Base-by-base conservation (phyloP, 2,329 filamentous ascomycete genomes). In the Talaromyces sp. region DNA sequence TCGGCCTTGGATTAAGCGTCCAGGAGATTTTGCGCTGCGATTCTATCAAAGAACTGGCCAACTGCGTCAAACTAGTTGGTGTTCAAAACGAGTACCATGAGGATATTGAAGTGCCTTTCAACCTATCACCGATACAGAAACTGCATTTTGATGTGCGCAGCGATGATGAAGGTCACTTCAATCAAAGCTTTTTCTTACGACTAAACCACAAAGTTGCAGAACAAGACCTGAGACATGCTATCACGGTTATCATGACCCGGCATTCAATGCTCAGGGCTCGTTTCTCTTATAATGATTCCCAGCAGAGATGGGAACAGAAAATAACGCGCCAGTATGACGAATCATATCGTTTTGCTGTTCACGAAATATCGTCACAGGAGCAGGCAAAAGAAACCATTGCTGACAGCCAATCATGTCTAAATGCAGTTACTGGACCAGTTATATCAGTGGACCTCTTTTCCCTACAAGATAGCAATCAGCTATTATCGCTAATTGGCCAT, bases 1-100 rank as follows among this genome's bases (percentile, higher is more conserved):
- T 72, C 40, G 78, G 78, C 1, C 70, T 82, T 61, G 73, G 76
- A 12, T 68, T 82, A 28, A 79, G 75, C 10, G 79, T 83, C 10
- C 80, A 81, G 64, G 78, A 82, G 28, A 75, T 83, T 3, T 69
- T 83, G 34, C 78, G 76, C 16, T 78, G 77, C 68, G 79, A 78
- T 62, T 82, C 80, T 1, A 79, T 82, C 40, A 68, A 65, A 28
- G 73, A 76, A 10, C 62, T 78, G 44, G 72, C 75, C 4, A 65
- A 65, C 1, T 70, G 67, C 12, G 72, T 68, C 4, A 74, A 70
- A 36, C 63, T 68, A 10, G 70, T 74, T 40, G 65, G 67, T n/a
- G 66, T 66, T 54, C 70, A 72, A 40, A 66, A 67, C 5, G 69
- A 73, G 33, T 78, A 76, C 40, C 65, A 64, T 47, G 60, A 76